A percentile compares a stretch with the other conserved stretches of the same genome.
phyloP scores from a whole-genome alignment of 78 protist genomes.

The Isochrysis galbana region DNA sequence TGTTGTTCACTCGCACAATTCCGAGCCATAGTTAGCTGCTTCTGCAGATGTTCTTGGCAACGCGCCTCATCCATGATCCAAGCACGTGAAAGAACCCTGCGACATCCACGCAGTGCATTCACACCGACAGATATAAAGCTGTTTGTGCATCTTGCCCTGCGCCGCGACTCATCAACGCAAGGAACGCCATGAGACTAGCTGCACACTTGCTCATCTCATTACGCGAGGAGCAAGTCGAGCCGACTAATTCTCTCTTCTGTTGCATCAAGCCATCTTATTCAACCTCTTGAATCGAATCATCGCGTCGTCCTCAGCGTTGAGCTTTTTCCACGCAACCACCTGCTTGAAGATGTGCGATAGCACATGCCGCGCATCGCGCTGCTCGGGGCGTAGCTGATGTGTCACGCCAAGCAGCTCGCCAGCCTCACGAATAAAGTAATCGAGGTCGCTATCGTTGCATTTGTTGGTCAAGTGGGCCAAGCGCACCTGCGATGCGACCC shows the following conservation, averaged over 20 bases:
- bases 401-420: constrained; percentile 65
- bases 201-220: no score
- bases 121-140: no score
- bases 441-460: constrained; percentile 56
- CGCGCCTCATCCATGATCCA: no score
- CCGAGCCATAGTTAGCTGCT: no score
- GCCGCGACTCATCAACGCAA: no score
- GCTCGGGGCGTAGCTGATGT: neutral
- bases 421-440: constrained; percentile 46
- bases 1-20: no score
- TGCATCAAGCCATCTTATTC: neutral
- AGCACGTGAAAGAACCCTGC: no score
- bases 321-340: constrained; percentile 46
- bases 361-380: constrained; percentile 46
- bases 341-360: constrained; percentile 35
- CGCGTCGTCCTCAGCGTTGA: constrained; percentile 22
- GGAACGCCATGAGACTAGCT: no score
- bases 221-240: no score
- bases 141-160: no score
- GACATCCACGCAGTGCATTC: no score
- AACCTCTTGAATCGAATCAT: neutral
- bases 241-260: neutral
- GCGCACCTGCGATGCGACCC: constrained; percentile 33
- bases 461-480: constrained; percentile 70
- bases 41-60: no score